Percentiles rank a stretch among this genome's conserved stretches.
These are phyloP conservation scores for Solanum tarijense DNA, from an alignment of 257 asterid genomes.

Conservation along the genomic window DNA sequence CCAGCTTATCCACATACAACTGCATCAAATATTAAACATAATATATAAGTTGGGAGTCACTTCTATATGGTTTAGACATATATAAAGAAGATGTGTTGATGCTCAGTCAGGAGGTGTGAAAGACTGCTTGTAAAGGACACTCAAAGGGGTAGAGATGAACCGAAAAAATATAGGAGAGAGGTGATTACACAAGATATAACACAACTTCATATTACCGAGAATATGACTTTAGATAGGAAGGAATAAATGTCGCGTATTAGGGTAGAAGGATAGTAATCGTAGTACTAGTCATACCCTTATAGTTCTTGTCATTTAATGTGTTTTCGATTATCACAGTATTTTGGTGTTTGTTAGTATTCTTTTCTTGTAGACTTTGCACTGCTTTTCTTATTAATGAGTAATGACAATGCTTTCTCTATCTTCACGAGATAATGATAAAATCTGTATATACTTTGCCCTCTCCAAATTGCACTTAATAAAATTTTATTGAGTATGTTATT, in stretches of 20 bases:
- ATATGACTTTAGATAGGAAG: no score
- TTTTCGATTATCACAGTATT: no score
- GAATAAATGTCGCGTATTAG: neutral
- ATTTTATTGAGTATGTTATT: no score
- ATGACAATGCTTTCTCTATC: no score
- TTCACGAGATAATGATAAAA: no score
- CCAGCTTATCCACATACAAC: neutral
- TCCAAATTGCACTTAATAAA: no score
- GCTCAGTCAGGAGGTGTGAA: neutral
- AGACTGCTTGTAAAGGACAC: no score
- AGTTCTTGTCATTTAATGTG: neutral
- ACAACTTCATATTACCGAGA: accelerated
- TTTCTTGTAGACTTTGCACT: no score
- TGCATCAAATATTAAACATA: neutral
- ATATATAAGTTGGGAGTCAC: no score
- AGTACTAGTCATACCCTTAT: neutral
- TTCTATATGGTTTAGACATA: no score
- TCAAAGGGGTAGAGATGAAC: neutral
- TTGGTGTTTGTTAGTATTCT: no score
- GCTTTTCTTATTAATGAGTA: neutral
- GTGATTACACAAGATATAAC: neutral
- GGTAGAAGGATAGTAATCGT: neutral
- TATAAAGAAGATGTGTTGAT: neutral
- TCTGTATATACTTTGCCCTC: accelerated
- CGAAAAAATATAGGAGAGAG: neutral